phyloP scores from a whole-genome alignment of 2,329 filamentous ascomycete genomes.

The Phyllosticta paracitricarpa region DNA sequence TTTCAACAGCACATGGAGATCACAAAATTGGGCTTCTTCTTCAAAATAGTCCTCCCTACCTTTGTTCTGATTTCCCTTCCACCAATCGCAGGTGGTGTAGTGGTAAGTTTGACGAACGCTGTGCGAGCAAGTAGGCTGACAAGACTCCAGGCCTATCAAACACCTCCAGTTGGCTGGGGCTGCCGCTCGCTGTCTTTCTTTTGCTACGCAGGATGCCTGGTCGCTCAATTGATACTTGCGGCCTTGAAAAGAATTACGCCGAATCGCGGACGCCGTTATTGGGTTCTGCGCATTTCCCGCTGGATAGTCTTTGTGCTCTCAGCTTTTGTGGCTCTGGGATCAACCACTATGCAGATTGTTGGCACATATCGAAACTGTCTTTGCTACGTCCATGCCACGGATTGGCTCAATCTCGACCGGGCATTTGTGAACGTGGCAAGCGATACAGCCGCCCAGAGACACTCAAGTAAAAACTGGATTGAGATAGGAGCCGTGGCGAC shows the following conservation, averaged over 20 bases:
- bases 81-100: constrained; percentile 1
- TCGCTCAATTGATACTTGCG: constrained; percentile 1
- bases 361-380: constrained; percentile 10
- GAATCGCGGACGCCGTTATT: not conserved
- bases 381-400: constrained; percentile 6
- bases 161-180: constrained; percentile 8
- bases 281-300: not conserved
- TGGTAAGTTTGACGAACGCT: not conserved
- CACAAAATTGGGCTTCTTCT: not conserved
- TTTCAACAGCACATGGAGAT: not conserved
- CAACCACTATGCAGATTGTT: constrained; percentile 11
- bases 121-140: not conserved
- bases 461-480: constrained; percentile 5
- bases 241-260: not conserved
- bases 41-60: not conserved
- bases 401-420: not conserved
- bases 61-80: constrained; percentile 6
- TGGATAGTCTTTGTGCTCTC: not conserved
- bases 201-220: not conserved
- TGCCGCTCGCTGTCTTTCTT: constrained; percentile 7
- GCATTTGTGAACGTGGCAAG: not conserved
- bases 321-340: constrained; percentile 1
- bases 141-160: not conserved
- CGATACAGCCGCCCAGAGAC: constrained; percentile 7
- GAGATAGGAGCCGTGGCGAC: constrained; percentile 5